phyloP scores from a whole-genome alignment of 208 protist genomes.

The Vickermania spadyakhi region DNA sequence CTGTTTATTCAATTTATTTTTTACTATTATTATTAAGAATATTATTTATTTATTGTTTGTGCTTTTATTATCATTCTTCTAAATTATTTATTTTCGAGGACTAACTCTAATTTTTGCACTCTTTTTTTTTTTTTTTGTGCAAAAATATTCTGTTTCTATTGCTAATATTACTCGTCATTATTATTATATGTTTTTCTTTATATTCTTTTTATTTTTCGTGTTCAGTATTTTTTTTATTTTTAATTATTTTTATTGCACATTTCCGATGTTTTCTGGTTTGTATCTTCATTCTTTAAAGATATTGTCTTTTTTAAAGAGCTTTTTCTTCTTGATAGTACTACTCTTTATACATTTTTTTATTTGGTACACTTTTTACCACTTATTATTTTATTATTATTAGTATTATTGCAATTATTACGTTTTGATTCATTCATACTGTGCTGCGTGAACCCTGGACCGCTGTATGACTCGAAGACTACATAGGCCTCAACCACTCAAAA shows the following conservation, averaged over 20 bases:
- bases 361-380: neutral
- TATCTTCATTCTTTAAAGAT: neutral
- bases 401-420: no score
- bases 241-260: neutral
- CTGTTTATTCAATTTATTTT: slow-evolving; percentile 3
- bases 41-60: slow-evolving; percentile 12
- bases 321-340: neutral
- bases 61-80: slow-evolving; percentile 1
- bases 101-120: slow-evolving; percentile 9
- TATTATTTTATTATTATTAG: slow-evolving; percentile 9
- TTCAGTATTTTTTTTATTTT: slow-evolving; percentile 1
- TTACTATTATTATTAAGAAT: slow-evolving; percentile 2
- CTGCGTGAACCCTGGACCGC: no score
- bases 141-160: neutral
- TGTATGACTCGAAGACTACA: no score
- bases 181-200: slow-evolving; percentile 4
- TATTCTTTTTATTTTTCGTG: neutral
- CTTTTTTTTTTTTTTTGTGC: slow-evolving; percentile 8
- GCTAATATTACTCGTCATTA: slow-evolving; percentile 1
- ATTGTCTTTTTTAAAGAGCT: neutral
- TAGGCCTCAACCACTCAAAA: no score
- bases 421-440: no score
- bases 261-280: neutral
- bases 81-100: slow-evolving; percentile 4
- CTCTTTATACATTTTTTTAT: neutral